These are phyloP conservation scores for Phytophthora pistaciae DNA, from an alignment of 352 stramenopile genomes.

Conservation along the genomic window DNA sequence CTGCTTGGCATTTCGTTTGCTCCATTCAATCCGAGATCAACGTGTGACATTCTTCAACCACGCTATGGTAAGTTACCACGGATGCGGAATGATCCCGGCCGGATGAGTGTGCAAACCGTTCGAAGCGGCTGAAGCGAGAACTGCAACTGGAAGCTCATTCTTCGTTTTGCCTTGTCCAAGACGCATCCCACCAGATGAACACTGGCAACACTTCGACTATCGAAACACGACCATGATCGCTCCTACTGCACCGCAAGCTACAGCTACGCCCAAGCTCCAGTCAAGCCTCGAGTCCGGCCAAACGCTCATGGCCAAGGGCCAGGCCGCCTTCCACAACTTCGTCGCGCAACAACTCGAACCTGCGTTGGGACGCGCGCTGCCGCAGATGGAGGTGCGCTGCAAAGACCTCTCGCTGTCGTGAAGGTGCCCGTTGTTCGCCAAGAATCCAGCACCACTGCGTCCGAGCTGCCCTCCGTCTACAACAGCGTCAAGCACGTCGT, in stretches of 20 bases:
- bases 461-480: constrained; percentile 41
- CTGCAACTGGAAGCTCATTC: neutral
- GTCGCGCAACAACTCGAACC: constrained; percentile 31
- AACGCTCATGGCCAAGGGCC: neutral
- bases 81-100: neutral
- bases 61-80: neutral
- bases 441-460: constrained; percentile 11
- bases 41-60: neutral
- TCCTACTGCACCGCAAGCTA: neutral
- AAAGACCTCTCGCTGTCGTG: constrained; percentile 42
- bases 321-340: constrained; percentile 33
- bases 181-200: neutral
- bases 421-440: constrained; percentile 22
- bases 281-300: neutral
- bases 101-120: neutral
- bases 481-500: constrained; percentile 32
- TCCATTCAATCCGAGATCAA: neutral
- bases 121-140: neutral
- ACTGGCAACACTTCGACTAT: neutral
- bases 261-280: neutral
- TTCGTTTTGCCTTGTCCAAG: neutral
- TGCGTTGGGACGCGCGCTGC: constrained; percentile 27
- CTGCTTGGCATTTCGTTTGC: neutral
- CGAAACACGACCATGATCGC: neutral
- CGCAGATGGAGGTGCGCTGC: constrained; percentile 49